These are phyloP conservation scores for Colletotrichum somersetense DNA, from an alignment of 2,329 filamentous ascomycete genomes.

Conservation along the genomic window DNA sequence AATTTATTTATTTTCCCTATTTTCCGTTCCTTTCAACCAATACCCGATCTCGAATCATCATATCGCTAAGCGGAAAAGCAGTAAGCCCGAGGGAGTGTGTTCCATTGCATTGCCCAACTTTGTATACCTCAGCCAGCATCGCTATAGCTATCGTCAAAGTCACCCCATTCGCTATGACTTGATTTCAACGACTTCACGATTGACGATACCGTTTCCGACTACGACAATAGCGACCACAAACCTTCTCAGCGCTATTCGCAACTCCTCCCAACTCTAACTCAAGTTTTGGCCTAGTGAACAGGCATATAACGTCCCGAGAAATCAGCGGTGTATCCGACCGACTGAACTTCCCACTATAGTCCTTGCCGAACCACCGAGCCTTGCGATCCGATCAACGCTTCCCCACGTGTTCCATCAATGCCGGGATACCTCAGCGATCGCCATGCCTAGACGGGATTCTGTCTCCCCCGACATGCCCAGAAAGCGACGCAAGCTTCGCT, in stretches of 20 bases:
- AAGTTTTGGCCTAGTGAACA: neutral
- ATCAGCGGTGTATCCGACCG: neutral
- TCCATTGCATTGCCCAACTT: neutral
- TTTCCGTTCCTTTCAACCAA: neutral
- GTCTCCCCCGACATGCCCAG: constrained; percentile 14
- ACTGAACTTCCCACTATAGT: neutral
- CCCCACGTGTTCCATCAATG: constrained; percentile 18
- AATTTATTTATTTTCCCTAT: neutral
- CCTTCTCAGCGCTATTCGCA: neutral
- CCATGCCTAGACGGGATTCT: constrained; percentile 27
- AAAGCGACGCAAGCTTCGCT: constrained; percentile 34
- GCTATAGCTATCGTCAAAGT: neutral
- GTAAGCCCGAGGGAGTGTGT: neutral
- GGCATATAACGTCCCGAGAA: neutral
- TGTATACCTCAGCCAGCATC: neutral
- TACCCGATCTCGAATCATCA: neutral
- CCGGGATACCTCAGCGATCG: constrained; percentile 8
- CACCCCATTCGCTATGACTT: neutral
- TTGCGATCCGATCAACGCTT: constrained; percentile 3
- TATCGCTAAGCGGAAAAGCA: neutral
- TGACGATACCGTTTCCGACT: neutral
- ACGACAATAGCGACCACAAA: neutral
- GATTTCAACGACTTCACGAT: constrained; percentile 2
- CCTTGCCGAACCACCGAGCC: neutral
- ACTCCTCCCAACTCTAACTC: neutral